Percentiles rank a stretch among this genome's conserved stretches.
Evolutionary conservation across 2,329 filamentous ascomycete genomes (phyloP).

Genomic region (Fusarium napiforme): DNA sequence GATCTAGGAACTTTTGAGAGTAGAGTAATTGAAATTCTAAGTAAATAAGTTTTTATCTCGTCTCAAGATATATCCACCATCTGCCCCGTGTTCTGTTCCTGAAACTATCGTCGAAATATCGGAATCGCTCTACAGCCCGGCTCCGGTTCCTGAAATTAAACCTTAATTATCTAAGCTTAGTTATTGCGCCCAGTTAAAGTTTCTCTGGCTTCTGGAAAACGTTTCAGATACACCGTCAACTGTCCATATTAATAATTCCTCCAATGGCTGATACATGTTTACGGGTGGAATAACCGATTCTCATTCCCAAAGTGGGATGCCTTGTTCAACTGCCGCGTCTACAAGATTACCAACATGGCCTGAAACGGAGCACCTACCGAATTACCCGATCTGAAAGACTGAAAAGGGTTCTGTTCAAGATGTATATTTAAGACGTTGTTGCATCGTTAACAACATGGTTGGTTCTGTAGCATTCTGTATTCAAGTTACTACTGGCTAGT

Average conservation of each 20-base stretch:
- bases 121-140: background rate
- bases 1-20: background rate
- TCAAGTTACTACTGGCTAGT: slow-evolving; percentile 34
- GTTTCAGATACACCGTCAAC: slow-evolving; percentile 24
- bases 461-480: background rate
- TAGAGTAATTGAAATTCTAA: background rate
- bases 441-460: background rate
- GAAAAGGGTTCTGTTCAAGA: background rate
- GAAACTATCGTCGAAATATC: slow-evolving; percentile 10
- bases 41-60: background rate
- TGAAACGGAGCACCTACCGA: slow-evolving; percentile 25
- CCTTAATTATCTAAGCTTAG: slow-evolving; percentile 16
- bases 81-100: slow-evolving; percentile 13
- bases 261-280: slow-evolving; percentile 14
- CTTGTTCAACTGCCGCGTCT: slow-evolving; percentile 11
- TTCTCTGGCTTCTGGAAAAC: slow-evolving; percentile 30
- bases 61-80: background rate
- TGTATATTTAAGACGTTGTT: background rate
- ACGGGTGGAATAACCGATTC: background rate
- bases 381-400: slow-evolving; percentile 3
- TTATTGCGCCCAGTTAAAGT: slow-evolving; percentile 1
- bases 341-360: background rate
- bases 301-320: slow-evolving; percentile 9
- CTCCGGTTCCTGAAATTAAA: slow-evolving; percentile 35
- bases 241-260: slow-evolving; percentile 17